Evolutionary conservation across 1,139 yeast genomes (phyloP).

Genomic region (Protomyces inouyei): DNA sequence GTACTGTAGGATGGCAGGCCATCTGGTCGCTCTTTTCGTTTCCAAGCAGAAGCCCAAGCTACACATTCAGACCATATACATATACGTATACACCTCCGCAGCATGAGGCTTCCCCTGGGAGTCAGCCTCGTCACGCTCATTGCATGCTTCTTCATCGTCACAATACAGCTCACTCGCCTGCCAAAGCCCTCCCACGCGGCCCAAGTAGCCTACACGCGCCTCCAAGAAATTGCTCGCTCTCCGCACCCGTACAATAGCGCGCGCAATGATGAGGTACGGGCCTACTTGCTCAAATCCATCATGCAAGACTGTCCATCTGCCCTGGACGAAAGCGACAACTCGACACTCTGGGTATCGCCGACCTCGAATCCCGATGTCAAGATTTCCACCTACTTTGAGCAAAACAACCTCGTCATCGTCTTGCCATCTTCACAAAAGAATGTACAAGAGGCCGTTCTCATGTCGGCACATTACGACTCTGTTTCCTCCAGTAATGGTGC

Average conservation of each 20-base stretch:
- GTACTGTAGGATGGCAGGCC: too few relatives aligned
- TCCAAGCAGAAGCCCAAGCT: too few relatives aligned
- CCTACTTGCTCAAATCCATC: conserved; percentile 47
- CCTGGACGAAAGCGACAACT: conserved; percentile 13
- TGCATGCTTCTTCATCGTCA: conserved; percentile 18
- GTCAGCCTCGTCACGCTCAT: conserved; percentile 14
- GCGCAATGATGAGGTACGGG: conserved; percentile 72
- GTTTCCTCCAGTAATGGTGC: conserved; percentile 85
- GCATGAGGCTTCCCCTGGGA: conserved; percentile 16
- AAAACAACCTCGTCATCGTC: conserved; percentile 14
- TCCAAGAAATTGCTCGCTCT: conserved; percentile 47
- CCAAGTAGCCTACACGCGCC: conserved; percentile 10
- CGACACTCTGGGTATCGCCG: conserved; percentile 1
- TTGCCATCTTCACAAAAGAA: conserved; percentile 33
- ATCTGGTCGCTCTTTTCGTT: too few relatives aligned
- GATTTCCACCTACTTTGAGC: conserved; percentile 18
- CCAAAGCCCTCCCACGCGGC: conserved; percentile 15
- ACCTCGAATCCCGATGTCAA: background rate
- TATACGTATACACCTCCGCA: too few relatives aligned
- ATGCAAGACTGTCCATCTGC: conserved; percentile 14
- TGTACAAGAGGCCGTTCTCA: conserved; percentile 57
- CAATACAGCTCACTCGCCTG: conserved; percentile 6
- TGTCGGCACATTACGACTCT: conserved; percentile 85
- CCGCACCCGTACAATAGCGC: conserved; percentile 76
- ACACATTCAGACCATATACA: too few relatives aligned